These are phyloP conservation scores for Metschnikowia hibisci DNA, from an alignment of 805 yeast species.

Conservation along the genomic window DNA sequence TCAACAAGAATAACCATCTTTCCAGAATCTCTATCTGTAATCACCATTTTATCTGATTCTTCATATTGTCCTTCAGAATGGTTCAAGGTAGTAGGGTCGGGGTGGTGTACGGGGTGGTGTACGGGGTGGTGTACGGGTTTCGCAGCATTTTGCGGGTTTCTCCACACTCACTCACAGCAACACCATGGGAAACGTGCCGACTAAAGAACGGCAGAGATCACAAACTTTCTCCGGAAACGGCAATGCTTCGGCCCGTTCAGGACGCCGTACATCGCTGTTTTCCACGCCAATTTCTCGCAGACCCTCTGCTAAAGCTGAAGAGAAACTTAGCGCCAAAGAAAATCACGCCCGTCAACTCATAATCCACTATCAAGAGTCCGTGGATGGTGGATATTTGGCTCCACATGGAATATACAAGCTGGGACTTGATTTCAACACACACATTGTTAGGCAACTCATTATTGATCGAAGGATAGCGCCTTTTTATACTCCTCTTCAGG, in stretches of 20 bases:
- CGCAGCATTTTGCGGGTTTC: not conserved
- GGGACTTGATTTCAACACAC: conserved; percentile 68
- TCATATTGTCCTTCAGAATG: no score
- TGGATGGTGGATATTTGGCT: conserved; percentile 92
- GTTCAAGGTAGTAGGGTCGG: no score
- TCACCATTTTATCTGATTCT: no score
- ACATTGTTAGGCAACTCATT: conserved; percentile 67
- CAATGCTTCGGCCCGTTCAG: conserved; percentile 1
- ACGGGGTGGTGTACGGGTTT: not conserved
- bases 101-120: not conserved
- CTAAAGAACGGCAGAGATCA: conserved; percentile 38
- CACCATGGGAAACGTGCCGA: conserved; percentile 43
- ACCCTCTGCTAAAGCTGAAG: conserved; percentile 29
- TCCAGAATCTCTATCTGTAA: no score
- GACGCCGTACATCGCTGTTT: conserved; percentile 15
- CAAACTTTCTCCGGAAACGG: conserved; percentile 11
- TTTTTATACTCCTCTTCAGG: conserved; percentile 85
- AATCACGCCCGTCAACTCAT: conserved; percentile 53
- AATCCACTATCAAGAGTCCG: conserved; percentile 62
- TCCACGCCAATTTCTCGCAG: conserved; percentile 10
- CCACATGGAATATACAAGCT: conserved; percentile 87
- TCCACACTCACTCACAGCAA: conserved; percentile 4
- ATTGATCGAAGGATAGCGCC: conserved; percentile 77
- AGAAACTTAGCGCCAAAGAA: conserved; percentile 48
- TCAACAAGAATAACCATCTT: no score